Evolutionary conservation across 306 rosid genomes (phyloP), one percentile per base, ranked within the genome.

Genomic region (Quercus ilex): DNA sequence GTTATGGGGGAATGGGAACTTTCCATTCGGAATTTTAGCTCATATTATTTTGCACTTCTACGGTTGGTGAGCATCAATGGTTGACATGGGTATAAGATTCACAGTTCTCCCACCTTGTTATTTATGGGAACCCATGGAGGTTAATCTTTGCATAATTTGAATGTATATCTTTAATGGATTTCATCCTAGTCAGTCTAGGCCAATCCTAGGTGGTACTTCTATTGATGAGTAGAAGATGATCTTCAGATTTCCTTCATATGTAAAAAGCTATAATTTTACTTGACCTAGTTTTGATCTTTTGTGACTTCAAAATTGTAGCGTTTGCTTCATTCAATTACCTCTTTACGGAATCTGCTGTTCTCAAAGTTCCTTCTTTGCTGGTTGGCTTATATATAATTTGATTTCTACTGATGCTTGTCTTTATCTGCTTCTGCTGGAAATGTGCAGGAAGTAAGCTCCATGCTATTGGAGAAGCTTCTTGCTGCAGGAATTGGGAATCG

Each of bases 401-500:
- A n/a, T 82, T 78, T 38, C 75, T 67, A 28, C 74, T 74, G 49
- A 73, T 75, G 31, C 17, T 69, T 64, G 52, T 43, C 73, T 77
- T 85, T 73, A 41, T 31, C 68, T 57, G 58, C 79, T 72, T 79
- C 55, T 59, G 68, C 77, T 31, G 83, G 65, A 85, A 87, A 77
- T 81, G 59, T 88, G 78, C 88, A 92, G 99, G 99, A 95, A 88
- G 99, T 95, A 79, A 95, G 99, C 83, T 90, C 96, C 59, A 89
- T 95, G 98, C 81, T 95, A 73, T 85, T 95, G 84, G 93, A 89
- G 79, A 95, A 92, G 87, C 97, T 95, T 87, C 82, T 92, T 65
- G 92, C 92, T 81, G 99, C 98, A 58, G 98, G 99, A 56, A 89
- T 92, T 84, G 99, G 99, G 79, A 82, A 91, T 77, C 92, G 92